Base-by-base conservation (phyloP, 352 stramenopile genomes). In the Phytopythium mirpurense region DNA sequence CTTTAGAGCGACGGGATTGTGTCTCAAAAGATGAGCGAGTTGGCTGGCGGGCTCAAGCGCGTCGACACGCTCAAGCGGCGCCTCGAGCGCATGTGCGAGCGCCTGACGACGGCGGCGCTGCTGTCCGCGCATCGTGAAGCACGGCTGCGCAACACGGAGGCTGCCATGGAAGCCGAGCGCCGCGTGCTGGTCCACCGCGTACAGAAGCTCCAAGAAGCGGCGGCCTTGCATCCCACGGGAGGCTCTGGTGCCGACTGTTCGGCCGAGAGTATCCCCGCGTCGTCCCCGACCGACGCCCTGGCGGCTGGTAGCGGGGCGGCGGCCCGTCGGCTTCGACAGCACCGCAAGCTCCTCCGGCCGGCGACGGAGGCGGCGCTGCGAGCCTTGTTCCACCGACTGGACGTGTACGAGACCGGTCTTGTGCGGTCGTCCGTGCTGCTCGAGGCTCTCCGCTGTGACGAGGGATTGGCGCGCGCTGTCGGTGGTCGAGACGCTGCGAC, bases 91-190 rank as follows among this genome's bases (percentile, higher is more conserved):
- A 48, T 70, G 10, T 69, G 65, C 26, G 72, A 87, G 15, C 67
- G 74, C 2, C 31, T 88, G 5, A 59, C 67, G 31, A 54, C 74
- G 16, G 72, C 72, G n/a, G 59, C 64, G 47, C 65, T 57, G 2
- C 53, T 86, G 3, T 52, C 87, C 4, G 60, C 65, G 4, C 75
- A 87, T 40, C 71, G 75, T 35, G 72, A 89, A 54, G 72, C 69
- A 1, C 61, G 68, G 2, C 41, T 91, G 14, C 71, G 80, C 1
- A 91, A 91, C 47, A 83, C 71, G 44, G 73, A 89, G 48, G 80
- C 80, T 16, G 80, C 78, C 12, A 63, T 89, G 40, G 68, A 71
- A 38, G 67, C 65, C 7, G 68, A 74, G 46, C 59, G 70, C 15
- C 56, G 72, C 19, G 67, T 80, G 24, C 72, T 67, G 59, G 49